Evolutionary conservation across 495 filamentous ascomycete species (phyloP), one percentile per base, ranked within the genome.

Genomic region (Achaetomiella virescens): DNA sequence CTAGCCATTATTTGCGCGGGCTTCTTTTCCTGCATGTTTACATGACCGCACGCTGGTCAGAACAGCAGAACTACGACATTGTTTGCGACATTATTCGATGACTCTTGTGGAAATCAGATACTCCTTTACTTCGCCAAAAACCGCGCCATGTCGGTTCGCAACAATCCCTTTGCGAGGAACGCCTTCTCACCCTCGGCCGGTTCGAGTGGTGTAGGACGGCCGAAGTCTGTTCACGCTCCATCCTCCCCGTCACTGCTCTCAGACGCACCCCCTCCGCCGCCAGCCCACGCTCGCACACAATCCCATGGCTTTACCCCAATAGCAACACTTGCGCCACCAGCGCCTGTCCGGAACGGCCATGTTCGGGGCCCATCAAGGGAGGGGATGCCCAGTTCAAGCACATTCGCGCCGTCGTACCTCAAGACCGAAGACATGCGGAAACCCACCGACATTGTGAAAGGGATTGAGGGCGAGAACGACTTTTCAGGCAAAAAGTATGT

Each of bases 401-500:
- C 93, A 22, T 99, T 99, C 73, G 91, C 95, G 36, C 93, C 95
- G 5, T 85, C 86, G 15, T 97, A 97, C 67, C 97, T 99, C 70
- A 95, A 91, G 64, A 79, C 84, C 1, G 89, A 92, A 57, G 86
- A 89, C 51, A 68, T 86, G 61, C 76, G 84, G 54, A 79, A 81
- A 35, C 81, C 75, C 17, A 70, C 80, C 18, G 88, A 95, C 60
- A 70, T 79, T 33, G 84, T 92, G 18, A 80, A 83, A 17, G 86
- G 87, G 6, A 85, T 93, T 48, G 91, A 96, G 69, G 91, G 90
- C 44, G 91, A 96, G 66, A 95, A 93, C 72, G 95, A 97, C 77
- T 97, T 99, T 70, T 97, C 93, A 0, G 95, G 95, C n/a, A 96
- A 91, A 70, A 82, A 93, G 75, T 97, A 97, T 78, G 91, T 99